Conservation (phyloP, 768 basidiomycete genomes). For the Mycena olivaceomarginata region DNA sequence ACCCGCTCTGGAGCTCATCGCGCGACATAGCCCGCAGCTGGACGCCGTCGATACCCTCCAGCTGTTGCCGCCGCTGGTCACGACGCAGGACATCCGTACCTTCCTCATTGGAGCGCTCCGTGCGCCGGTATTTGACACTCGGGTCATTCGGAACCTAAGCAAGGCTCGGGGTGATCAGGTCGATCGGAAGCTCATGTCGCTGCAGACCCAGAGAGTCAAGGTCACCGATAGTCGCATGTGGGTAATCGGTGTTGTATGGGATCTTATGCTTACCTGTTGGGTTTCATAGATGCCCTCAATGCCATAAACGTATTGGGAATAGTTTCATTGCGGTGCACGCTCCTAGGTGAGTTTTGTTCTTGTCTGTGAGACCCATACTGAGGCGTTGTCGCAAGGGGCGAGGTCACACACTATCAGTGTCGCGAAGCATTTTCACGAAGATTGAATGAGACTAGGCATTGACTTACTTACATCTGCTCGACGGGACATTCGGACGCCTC, state of each 20-base stretch:
- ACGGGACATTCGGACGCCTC: too few species aligned
- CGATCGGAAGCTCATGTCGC: constrained; percentile 80
- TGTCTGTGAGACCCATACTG: not conserved
- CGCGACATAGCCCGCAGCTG: constrained; percentile 87
- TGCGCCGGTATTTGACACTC: constrained; percentile 80
- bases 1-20: constrained; percentile 93
- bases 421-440: constrained; percentile 86
- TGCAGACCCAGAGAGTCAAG: constrained; percentile 90
- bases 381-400: constrained; percentile 76
- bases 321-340: constrained; percentile 96
- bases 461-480: constrained; percentile 20
- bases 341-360: constrained; percentile 76
- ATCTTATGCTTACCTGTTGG: constrained; percentile 28
- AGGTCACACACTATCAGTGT: constrained; percentile 98
- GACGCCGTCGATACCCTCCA: constrained; percentile 90
- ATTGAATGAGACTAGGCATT: constrained; percentile 64
- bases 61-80: constrained; percentile 93
- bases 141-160: constrained; percentile 81
- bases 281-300: constrained; percentile 89
- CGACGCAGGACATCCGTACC: constrained; percentile 84
- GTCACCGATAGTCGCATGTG: constrained; percentile 96
- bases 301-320: constrained; percentile 94
- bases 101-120: constrained; percentile 87
- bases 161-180: constrained; percentile 88
- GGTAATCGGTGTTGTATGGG: constrained; percentile 55